These are phyloP conservation scores for Darksidea phi DNA, from an alignment of 495 filamentous ascomycete species.

Conservation along the genomic window DNA sequence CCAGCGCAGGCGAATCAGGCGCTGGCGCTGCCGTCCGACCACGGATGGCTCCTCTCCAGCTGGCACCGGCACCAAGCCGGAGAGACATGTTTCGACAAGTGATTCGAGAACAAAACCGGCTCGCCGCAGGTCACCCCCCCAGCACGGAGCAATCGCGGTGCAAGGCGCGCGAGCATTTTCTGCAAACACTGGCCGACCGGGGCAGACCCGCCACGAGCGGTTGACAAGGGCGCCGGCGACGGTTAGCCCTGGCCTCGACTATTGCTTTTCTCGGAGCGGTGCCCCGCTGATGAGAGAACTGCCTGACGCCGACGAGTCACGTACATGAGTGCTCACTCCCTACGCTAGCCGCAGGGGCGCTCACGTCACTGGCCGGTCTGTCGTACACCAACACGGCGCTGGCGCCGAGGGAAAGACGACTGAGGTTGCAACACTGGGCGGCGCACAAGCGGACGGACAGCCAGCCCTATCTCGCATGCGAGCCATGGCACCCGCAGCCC, in stretches of 20 bases:
- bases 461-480: conserved; percentile 28
- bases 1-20: conserved; percentile 13
- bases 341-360: neutral
- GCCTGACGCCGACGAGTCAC: conserved; percentile 28
- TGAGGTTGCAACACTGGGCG: neutral
- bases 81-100: neutral
- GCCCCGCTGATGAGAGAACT: conserved; percentile 26
- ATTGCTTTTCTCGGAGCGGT: conserved; percentile 23
- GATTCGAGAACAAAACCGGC: conserved; percentile 17
- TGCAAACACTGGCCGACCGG: neutral
- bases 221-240: no score
- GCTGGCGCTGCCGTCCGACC: neutral
- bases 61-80: neutral
- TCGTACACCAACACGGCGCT: conserved; percentile 14
- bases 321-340: conserved; percentile 8
- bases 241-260: no score
- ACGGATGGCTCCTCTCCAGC: neutral
- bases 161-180: neutral
- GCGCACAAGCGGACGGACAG: conserved; percentile 11
- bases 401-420: neutral
- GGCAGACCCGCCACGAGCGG: no score
- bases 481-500: conserved; percentile 26
- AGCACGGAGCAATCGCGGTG: conserved; percentile 12
- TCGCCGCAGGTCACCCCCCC: conserved; percentile 4
- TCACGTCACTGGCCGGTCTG: conserved; percentile 13